Base-by-base conservation (phyloP, 306 rosid species). In the Pterocarpus santalinus region DNA sequence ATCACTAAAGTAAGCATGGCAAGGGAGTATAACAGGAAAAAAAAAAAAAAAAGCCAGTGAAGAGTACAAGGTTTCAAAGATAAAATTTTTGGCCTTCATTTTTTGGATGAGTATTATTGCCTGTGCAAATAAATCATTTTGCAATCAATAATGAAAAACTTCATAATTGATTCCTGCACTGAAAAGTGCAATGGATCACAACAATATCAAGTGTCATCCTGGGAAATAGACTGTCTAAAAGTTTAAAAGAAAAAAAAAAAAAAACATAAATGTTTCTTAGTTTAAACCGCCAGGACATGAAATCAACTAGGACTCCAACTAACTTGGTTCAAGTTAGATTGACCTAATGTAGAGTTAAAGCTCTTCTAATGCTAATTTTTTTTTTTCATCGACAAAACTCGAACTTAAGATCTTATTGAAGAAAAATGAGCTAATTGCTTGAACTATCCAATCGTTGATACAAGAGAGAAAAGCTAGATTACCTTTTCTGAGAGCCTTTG, bases 401-500 rank as follows among this genome's bases (percentile, higher is more conserved):
- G 1, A 22, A 22, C 28, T 22, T 22, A 22, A 22, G 28, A 22
- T 1, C 28, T 22, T 22, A 22, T 1, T 22, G 0, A 22, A 22
- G 28, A 22, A 22, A 22, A 22, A 22, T 0, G 28, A 22, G 28
- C 28, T 22, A 22, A 22, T 22, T 22, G 28, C 28, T 22, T 22
- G 28, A 22, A 22, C 28, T 22, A 22, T 0, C 28, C 28, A 43
- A 43, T 43, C 8, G 12, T 7, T 30, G 41, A 64, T 28, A 81
- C 35, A 62, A 80, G 41, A 58, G 28, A 81, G 34, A 62, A 80
- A 76, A 73, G 82, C 46, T 60, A 70, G 22, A 47, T 47, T 8
- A 95, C 99, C 99, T 93, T 88, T 93, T 92, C 86, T 94, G 98
- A 82, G 94, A 89, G 77, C 70, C 91, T 85, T 88, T 91, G 68